phyloP scores from a whole-genome alignment of 78 protist species.

The Planoprotostelium fungivorum region DNA sequence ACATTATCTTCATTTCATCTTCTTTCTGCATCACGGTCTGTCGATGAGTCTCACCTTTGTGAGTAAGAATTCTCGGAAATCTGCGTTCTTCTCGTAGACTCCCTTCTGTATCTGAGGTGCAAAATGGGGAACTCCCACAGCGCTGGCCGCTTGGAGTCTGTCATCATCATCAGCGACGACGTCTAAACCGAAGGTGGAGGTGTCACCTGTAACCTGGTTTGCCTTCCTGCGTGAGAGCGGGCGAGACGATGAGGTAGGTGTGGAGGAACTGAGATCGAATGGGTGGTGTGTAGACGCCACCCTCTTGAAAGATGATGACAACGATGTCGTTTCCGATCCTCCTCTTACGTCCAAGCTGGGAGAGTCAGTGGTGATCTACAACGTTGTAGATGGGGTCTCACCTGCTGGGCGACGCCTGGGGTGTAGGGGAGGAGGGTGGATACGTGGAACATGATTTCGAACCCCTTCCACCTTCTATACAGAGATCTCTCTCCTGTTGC shows the following conservation, averaged over 20 bases:
- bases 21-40: too few species aligned
- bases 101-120: neutral
- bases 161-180: neutral
- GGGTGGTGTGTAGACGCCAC: neutral
- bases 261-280: neutral
- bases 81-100: neutral
- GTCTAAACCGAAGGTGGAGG: neutral
- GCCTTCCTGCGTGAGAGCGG: neutral
- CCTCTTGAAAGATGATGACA: slow-evolving; percentile 42
- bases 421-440: slow-evolving; percentile 52
- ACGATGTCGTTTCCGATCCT: slow-evolving; percentile 63
- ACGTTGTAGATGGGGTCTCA: slow-evolving; percentile 11
- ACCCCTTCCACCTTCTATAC: slow-evolving; percentile 33
- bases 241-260: neutral
- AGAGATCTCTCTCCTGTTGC: slow-evolving; percentile 54
- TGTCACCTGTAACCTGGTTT: neutral
- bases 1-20: too few species aligned
- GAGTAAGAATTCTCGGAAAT: neutral
- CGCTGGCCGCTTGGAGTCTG: neutral
- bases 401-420: slow-evolving; percentile 38
- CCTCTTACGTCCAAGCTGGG: slow-evolving; percentile 60
- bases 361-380: neutral
- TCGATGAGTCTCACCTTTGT: neutral
- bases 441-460: slow-evolving; percentile 75
- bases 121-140: neutral